phyloP scores from a whole-genome alignment of 257 asterid species.

The Mitragyna speciosa region DNA sequence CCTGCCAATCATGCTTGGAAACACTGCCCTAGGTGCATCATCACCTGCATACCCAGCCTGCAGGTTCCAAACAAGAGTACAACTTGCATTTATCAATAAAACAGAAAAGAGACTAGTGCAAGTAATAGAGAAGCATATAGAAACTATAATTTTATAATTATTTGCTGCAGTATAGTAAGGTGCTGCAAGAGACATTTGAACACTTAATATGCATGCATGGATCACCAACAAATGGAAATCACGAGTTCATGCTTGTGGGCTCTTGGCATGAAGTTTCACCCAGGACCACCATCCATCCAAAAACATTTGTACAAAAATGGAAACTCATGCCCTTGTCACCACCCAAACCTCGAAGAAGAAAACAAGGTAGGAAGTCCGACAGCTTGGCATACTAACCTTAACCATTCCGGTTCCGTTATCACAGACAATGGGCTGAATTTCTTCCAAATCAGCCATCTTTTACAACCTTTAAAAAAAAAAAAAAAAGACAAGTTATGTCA shows the following conservation, averaged over 20 bases:
- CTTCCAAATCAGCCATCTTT: constrained; percentile 33
- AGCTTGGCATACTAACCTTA: constrained; percentile 25
- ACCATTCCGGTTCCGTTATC: constrained; percentile 49
- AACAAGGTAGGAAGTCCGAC: background rate
- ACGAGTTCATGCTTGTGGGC: background rate
- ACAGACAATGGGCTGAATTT: constrained; percentile 41
- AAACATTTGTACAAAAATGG: background rate
- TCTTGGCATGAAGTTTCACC: background rate
- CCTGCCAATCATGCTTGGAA: constrained; percentile 43
- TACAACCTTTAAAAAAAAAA: constrained; percentile 9
- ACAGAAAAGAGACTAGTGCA: background rate
- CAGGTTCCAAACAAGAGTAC: background rate
- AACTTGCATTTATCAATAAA: background rate
- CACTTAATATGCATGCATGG: background rate
- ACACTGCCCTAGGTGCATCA: constrained; percentile 51
- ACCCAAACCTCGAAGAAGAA: background rate
- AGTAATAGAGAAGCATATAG: background rate
- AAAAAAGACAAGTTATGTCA: background rate
- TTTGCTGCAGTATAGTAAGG: background rate
- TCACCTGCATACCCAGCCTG: constrained; percentile 56
- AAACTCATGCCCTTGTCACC: background rate
- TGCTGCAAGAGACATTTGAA: background rate
- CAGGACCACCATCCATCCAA: background rate
- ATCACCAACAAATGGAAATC: background rate
- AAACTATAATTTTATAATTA: too few relatives aligned